Evolutionary conservation across 1,139 yeast species (phyloP).

Genomic region (Pichia sp.): DNA sequence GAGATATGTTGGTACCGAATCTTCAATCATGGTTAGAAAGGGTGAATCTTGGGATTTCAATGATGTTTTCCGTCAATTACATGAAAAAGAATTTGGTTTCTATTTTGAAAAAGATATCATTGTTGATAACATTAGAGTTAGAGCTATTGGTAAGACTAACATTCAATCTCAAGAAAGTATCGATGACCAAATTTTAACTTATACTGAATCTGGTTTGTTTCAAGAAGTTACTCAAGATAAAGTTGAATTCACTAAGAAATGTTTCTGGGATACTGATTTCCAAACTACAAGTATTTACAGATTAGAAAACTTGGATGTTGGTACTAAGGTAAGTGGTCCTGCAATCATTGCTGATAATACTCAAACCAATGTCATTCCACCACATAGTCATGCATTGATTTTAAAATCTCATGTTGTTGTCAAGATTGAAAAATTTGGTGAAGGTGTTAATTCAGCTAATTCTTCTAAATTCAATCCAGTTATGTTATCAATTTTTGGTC

Average conservation of each 20-base stretch:
- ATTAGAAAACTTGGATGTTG: constrained; percentile 41
- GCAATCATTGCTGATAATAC: constrained; percentile 83
- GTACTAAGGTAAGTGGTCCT: constrained; percentile 66
- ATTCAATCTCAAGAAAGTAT: constrained; percentile 20
- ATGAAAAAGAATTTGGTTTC: constrained; percentile 71
- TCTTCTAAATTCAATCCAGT: constrained; percentile 43
- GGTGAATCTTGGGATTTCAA: constrained; percentile 27
- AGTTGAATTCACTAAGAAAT: constrained; percentile 20
- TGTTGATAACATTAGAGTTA: constrained; percentile 80
- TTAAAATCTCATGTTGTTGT: constrained; percentile 47
- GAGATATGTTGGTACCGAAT: constrained; percentile 85
- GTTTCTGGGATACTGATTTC: constrained; percentile 23
- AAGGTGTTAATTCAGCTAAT: constrained; percentile 10
- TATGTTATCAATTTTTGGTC: constrained; percentile 56
- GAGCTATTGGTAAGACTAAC: constrained; percentile 54
- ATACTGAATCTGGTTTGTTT: constrained; percentile 13
- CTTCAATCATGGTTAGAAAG: constrained; percentile 65
- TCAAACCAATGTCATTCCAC: constrained; percentile 81
- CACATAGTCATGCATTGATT: constrained; percentile 61
- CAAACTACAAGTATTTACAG: constrained; percentile 26
- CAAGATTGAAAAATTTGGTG: constrained; percentile 3
- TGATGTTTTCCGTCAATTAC: constrained; percentile 36
- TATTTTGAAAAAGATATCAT: constrained; percentile 59
- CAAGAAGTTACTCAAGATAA: constrained; percentile 18
- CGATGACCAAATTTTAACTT: constrained; percentile 27